Base-by-base conservation (phyloP, 2,329 filamentous ascomycete species). In the Diaporthe sp. region DNA sequence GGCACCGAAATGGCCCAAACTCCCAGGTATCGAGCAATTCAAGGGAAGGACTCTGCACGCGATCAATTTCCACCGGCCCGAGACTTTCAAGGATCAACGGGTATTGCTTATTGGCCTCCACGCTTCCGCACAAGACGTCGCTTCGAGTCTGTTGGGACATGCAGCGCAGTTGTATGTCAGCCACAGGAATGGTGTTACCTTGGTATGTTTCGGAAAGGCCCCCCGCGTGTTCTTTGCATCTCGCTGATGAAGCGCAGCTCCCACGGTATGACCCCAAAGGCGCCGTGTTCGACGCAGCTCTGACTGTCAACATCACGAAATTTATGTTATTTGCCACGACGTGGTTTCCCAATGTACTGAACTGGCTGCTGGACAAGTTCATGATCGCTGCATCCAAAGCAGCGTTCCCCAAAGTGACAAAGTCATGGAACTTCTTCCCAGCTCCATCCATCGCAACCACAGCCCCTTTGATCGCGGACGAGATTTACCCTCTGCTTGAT, bases 101-200 rank as follows among this genome's bases (percentile, higher is more conserved):
- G 74, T 77, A 12, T 55, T 77, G n/a, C 34, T 74, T 17, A 22
- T 77, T 31, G 76, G 76, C 8, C 61, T 77, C 5, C 76, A 76
- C 28, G 74, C 74, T 7, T 75, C 76, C 13, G 61, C 76, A 28
- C 72, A 73, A 37, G 76, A 77, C 39, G 75, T 77, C 1, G 75
- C 72, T 19, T n/a, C 51, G 12, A 6, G 22, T 8, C 62, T 77
- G 13, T 46, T 39, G 28, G 44, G 42, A 10, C 49, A 65, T 8
- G 75, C 75, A 2, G 51, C 34, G 25, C 67, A 77, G 39, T 49
- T 77, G 9, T 77, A 77, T 46, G 71, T n/a, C n/a, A 53, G 58
- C 34, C 57, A 73, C 44, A 73, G 51, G 37, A 73, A 67, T n/a
- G 71, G 71, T 9, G 31, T 67, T 6, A n/a, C 28, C 9, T 19